Evolutionary conservation across 2,329 filamentous ascomycete species (phyloP).

Genomic region (Stachybotrys chlorohalonatus): DNA sequence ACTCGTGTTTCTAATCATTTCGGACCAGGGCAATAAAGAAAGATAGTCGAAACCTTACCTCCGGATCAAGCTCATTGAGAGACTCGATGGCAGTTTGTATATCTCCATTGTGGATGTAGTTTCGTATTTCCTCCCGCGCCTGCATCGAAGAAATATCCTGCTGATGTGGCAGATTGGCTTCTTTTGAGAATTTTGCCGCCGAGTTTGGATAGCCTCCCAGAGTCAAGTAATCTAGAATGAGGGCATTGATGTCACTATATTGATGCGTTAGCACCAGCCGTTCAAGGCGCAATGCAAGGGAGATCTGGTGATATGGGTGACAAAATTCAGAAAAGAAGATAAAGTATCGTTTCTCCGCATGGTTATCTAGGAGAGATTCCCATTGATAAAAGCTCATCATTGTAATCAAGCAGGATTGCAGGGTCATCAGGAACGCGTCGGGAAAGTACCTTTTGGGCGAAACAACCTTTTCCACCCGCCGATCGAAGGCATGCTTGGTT

Average conservation of each 20-base stretch:
- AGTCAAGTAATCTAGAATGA: slow-evolving; percentile 95
- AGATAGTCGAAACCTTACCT: slow-evolving; percentile 52
- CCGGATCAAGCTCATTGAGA: slow-evolving; percentile 82
- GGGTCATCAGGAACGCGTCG: background rate
- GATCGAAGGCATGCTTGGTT: slow-evolving; percentile 65
- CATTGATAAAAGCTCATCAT: slow-evolving; percentile 93
- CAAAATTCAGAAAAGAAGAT: slow-evolving; percentile 57
- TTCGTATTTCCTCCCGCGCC: slow-evolving; percentile 72
- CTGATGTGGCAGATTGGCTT: slow-evolving; percentile 76
- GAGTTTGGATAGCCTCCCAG: slow-evolving; percentile 91
- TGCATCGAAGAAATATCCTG: slow-evolving; percentile 66
- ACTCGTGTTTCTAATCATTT: slow-evolving; percentile 82
- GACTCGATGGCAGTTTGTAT: slow-evolving; percentile 79
- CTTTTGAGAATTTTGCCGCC: slow-evolving; percentile 85
- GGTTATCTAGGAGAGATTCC: slow-evolving; percentile 99
- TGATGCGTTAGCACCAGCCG: background rate
- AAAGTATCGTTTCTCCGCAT: slow-evolving; percentile 77
- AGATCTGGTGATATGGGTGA: slow-evolving; percentile 6
- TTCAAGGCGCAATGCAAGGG: background rate
- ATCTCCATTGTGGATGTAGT: slow-evolving; percentile 75
- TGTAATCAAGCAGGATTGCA: slow-evolving; percentile 11
- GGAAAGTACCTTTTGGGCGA: slow-evolving; percentile 75
- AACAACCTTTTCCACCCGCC: slow-evolving; percentile 74
- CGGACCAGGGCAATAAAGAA: slow-evolving; percentile 22
- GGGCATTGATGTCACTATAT: slow-evolving; percentile 79